Evolutionary conservation across 176 grass and related monocot species (phyloP), one percentile per base, ranked within the genome.

Genomic region (Phyllostachys edulis): DNA sequence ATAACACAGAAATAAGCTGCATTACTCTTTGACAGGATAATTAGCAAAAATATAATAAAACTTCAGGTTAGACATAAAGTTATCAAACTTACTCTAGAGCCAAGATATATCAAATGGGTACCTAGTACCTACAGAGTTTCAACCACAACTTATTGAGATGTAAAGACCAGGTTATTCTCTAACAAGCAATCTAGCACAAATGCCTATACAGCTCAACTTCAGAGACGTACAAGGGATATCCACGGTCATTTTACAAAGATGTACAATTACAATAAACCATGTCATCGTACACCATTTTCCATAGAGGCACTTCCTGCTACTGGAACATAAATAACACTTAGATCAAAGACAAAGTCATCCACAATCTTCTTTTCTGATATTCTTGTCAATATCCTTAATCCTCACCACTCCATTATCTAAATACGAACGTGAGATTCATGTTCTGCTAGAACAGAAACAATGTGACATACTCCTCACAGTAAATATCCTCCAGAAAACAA

Each of bases 1-100:
- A 75, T 65, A 14, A 86, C 12, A 50, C 12, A 29, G 63, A 82
- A 69, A 74, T 81, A 80, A 69, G 49, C 66, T 36, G 8, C 5
- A 69, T 69, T 68, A 44, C 23, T 62, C 12, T 36, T 69, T 47
- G 40, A 63, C 7, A 70, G 15, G 27, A 60, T 14, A 69, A 61
- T 68, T 61, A 13, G 14, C 20, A 20, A 59, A 5, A 59, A 5
- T 18, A 29, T 39, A 69, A 63, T 11, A 79, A 61, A 71, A 24
- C 5, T 17, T 68, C 18, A 37, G 42, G 18, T 45, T 39, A 6
- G 14, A 61, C 67, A 76, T 37, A 46, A 67, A 37, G 11, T n/a
- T 59, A 67, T n/a, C 40, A 59, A 80, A 76, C 45, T 56, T 65
- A 37, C 67, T 20, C 5, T 40, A 59, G 20, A 46, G 2, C 6